Conservation (phyloP, 176 grass and related monocot genomes). For the Ampelocalamus luodianensis region DNA sequence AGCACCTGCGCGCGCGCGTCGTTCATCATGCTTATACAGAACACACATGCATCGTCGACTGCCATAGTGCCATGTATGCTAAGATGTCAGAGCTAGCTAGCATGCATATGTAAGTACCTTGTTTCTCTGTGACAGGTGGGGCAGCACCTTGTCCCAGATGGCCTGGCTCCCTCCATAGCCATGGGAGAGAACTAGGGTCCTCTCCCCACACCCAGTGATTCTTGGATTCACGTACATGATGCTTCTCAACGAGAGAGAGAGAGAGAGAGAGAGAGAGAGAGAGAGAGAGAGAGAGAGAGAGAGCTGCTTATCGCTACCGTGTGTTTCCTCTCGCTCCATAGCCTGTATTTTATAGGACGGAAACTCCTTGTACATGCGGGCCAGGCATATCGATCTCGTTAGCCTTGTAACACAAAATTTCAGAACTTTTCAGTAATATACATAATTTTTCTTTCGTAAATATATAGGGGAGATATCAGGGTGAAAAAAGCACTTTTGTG, state of each 20-base stretch:
- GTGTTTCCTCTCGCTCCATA: background rate
- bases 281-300: background rate
- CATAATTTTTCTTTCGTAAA: background rate
- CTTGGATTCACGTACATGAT: constrained; percentile 67
- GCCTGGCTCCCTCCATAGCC: constrained; percentile 73
- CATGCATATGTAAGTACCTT: constrained; percentile 20
- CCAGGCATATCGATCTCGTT: no score
- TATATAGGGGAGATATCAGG: no score
- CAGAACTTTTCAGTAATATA: background rate
- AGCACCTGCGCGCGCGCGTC: constrained; percentile 34
- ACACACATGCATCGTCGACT: background rate
- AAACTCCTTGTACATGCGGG: background rate
- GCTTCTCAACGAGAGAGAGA: background rate
- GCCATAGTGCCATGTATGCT: background rate
- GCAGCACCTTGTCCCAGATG: constrained; percentile 65
- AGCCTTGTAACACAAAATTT: background rate
- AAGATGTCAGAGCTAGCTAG: background rate
- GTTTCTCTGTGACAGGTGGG: constrained; percentile 46
- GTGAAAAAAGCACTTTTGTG: no score
- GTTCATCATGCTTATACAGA: background rate
- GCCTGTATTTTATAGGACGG: constrained; percentile 55
- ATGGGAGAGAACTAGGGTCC: constrained; percentile 71
- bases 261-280: background rate
- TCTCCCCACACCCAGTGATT: constrained; percentile 60
- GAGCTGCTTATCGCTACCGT: background rate